phyloP scores from a whole-genome alignment of 2,329 filamentous ascomycete species.

The Monilinia fructigena region DNA sequence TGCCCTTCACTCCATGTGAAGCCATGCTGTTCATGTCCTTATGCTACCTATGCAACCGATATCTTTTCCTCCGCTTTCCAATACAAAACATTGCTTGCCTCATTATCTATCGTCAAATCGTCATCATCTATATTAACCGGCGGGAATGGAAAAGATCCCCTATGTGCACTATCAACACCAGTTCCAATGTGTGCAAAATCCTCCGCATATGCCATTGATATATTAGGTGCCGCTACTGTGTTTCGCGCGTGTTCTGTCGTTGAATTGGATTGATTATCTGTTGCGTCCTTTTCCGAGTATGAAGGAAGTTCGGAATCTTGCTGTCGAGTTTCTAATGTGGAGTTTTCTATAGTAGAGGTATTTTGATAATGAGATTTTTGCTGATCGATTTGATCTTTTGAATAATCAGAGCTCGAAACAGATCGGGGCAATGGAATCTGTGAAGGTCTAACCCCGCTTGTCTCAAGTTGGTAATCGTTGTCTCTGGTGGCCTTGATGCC shows the following conservation, averaged over 20 bases:
- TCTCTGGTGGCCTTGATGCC: constrained; percentile 5
- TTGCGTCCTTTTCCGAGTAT: constrained; percentile 7
- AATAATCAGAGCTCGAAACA: constrained; percentile 25
- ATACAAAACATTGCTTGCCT: constrained; percentile 19
- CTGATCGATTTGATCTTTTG: constrained; percentile 22
- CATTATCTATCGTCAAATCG: constrained; percentile 35
- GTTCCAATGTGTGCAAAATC: constrained; percentile 34
- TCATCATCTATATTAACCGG: constrained; percentile 32
- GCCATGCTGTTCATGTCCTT: constrained; percentile 10
- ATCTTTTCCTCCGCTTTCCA: constrained; percentile 20
- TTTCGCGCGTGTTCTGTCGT: constrained; percentile 29
- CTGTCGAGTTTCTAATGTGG: constrained; percentile 19
- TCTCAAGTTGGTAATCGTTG: background rate
- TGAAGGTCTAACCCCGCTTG: constrained; percentile 2
- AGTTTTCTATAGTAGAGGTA: constrained; percentile 17
- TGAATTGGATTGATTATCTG: background rate
- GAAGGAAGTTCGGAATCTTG: constrained; percentile 10
- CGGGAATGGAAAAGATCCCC: constrained; percentile 19
- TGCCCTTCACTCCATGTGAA: background rate
- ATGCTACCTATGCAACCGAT: constrained; percentile 6
- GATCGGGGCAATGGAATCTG: constrained; percentile 25
- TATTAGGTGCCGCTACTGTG: constrained; percentile 31
- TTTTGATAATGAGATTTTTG: constrained; percentile 14
- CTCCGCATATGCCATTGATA: constrained; percentile 26
- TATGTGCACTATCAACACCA: constrained; percentile 33